Conservation (phyloP, 2,329 filamentous ascomycete species). For the Spiromastix sp. region DNA sequence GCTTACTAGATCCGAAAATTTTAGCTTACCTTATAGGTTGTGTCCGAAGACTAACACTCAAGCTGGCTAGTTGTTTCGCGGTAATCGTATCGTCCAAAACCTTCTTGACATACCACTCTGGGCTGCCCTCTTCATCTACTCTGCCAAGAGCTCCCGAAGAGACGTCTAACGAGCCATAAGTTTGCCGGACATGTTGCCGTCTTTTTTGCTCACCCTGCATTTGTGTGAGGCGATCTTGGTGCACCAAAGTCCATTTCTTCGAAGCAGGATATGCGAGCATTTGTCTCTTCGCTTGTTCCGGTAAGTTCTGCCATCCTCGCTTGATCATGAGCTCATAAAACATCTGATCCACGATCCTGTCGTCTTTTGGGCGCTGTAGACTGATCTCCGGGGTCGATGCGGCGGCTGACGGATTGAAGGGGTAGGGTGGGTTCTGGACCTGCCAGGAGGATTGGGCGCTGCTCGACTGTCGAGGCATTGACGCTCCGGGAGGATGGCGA, state of each 20-base stretch:
- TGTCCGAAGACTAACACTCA: constrained; percentile 88
- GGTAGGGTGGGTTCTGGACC: constrained; percentile 33
- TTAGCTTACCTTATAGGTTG: constrained; percentile 65
- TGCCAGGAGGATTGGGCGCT: constrained; percentile 32
- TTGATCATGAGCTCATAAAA: constrained; percentile 95
- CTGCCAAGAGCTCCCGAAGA: constrained; percentile 59
- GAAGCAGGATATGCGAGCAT: constrained; percentile 90
- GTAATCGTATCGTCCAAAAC: constrained; percentile 94
- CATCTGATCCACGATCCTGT: constrained; percentile 77
- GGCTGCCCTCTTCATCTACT: constrained; percentile 88
- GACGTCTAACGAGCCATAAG: constrained; percentile 56
- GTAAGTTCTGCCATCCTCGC: constrained; percentile 92
- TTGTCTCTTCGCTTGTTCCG: constrained; percentile 85
- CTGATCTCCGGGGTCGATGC: constrained; percentile 9
- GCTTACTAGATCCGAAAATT: not conserved
- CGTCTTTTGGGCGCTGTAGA: constrained; percentile 34
- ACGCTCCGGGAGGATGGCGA: constrained; percentile 19
- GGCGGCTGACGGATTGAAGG: constrained; percentile 38
- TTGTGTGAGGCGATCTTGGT: constrained; percentile 89
- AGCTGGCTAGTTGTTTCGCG: constrained; percentile 78
- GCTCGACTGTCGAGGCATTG: constrained; percentile 31
- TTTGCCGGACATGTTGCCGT: constrained; percentile 59
- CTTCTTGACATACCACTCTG: constrained; percentile 95
- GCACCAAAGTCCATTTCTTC: constrained; percentile 96
- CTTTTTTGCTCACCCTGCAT: constrained; percentile 91